Percentiles rank a stretch among this genome's conserved stretches.
phyloP scores from a whole-genome alignment of 2,329 filamentous ascomycete genomes.

The Epicoccum sorghinum region DNA sequence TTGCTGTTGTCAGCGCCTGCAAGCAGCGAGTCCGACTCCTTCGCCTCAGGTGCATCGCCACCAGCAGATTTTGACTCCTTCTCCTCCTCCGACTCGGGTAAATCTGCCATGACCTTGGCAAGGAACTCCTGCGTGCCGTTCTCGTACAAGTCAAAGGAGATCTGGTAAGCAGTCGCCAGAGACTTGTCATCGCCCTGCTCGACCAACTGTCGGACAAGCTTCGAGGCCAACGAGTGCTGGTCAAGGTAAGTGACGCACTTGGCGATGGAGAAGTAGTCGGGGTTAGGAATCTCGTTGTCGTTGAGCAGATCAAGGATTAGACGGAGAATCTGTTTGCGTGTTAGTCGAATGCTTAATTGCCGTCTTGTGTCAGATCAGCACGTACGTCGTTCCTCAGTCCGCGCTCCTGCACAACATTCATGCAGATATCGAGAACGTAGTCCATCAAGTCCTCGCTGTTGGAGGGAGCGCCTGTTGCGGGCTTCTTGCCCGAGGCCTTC shows the following conservation, averaged over 20 bases:
- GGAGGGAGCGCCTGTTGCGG: constrained; percentile 58
- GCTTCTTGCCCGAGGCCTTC: constrained; percentile 67
- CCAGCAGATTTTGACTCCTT: constrained; percentile 50
- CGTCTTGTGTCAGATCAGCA: background rate
- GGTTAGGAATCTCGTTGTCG: constrained; percentile 87
- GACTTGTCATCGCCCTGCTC: constrained; percentile 78
- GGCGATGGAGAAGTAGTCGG: constrained; percentile 97
- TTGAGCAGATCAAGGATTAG: constrained; percentile 95
- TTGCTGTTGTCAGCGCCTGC: constrained; percentile 60
- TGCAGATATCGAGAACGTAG: constrained; percentile 92
- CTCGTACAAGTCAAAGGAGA: constrained; percentile 97
- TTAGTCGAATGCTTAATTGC: constrained; percentile 20
- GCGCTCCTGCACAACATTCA: constrained; percentile 96
- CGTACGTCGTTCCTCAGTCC: constrained; percentile 74
- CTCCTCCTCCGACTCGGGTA: constrained; percentile 62
- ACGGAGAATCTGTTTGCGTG: constrained; percentile 70
- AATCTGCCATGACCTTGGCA: constrained; percentile 81
- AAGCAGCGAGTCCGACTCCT: constrained; percentile 65
- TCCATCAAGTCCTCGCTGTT: constrained; percentile 94
- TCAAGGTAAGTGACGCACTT: constrained; percentile 97
- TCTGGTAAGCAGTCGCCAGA: constrained; percentile 89
- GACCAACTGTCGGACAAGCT: constrained; percentile 82
- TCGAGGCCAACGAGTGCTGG: constrained; percentile 86
- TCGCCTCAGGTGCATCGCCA: constrained; percentile 56
- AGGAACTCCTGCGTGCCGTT: constrained; percentile 98